Conservation (phyloP, 2,329 filamentous ascomycete genomes). For the Colletotrichum truncatum region DNA sequence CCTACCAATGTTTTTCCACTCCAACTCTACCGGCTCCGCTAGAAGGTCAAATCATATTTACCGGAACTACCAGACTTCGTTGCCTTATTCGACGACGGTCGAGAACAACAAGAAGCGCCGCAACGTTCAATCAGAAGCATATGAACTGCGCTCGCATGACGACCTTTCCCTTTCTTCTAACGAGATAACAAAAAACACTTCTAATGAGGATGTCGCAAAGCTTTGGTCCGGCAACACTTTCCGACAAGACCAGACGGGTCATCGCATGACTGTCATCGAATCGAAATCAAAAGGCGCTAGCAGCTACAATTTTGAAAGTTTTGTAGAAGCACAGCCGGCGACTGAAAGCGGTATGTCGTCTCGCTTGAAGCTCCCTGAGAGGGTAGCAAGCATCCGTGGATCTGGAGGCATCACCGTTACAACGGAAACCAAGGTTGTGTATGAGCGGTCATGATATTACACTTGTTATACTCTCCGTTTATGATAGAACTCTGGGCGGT, state of each 20-base stretch:
- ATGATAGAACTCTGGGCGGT: no score
- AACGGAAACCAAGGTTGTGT: conserved; percentile 21
- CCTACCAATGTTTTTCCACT: conserved; percentile 27
- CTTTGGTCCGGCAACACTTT: conserved; percentile 25
- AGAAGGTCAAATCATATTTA: background rate
- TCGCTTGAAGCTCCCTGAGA: background rate
- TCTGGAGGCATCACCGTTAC: conserved; percentile 10
- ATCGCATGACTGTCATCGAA: background rate
- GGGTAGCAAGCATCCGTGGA: background rate
- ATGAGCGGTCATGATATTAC: background rate
- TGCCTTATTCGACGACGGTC: conserved; percentile 13
- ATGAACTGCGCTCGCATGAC: conserved; percentile 28
- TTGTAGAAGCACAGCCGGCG: background rate
- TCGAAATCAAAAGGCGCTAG: background rate
- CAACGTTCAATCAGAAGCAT: conserved; percentile 23
- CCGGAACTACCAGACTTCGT: background rate
- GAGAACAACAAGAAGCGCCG: conserved; percentile 29
- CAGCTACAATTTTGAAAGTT: background rate
- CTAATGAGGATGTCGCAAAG: conserved; percentile 12
- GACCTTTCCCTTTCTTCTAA: background rate
- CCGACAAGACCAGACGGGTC: background rate
- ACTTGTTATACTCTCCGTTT: no score
- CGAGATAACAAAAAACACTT: background rate
- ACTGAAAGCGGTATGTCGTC: background rate
- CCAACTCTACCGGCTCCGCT: background rate